Base-by-base conservation (phyloP, 305 asterid genomes). In the Stenogyne calaminthoides region DNA sequence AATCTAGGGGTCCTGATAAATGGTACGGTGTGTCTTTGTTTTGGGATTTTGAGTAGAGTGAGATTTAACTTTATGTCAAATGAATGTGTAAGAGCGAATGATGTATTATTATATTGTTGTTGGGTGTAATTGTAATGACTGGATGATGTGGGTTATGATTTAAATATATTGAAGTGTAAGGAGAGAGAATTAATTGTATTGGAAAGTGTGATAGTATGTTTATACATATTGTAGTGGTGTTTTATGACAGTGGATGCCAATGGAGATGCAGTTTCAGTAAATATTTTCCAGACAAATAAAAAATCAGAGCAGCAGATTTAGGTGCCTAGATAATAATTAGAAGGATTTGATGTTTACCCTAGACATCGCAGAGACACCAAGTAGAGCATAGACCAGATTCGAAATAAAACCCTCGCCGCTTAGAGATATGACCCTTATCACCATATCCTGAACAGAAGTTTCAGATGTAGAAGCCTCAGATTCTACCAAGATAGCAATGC, bases 291-390 rank as follows among this genome's bases (percentile, higher is more conserved):
- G 29, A 61, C 25, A 61, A 57, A 75, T 69, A 47, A 36, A 65
- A 56, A 54, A 76, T 58, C 64, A 56, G 37, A 19, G 22, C 55
- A 49, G 74, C 60, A 72, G 58, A 69, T 62, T 71, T 40, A 49
- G 40, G 65, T 36, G 51, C 54, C 55, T 5, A 22, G 27, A 55
- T 57, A 64, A 71, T 39, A 63, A 73, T 66, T 77, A 22, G 22
- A 74, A 80, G 80, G 79, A 67, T 79, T 77, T 78, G 27, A 59
- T 59, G 55, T 52, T 84, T 88, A 92, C 98, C 96, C 97, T 85
- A 74, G 98, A 90, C 96, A 90, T 83, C 77, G 98, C 98, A 66
- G 97, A 88, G 75, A 90, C 89, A 70, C 98, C 97, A 77, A 92
- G 98, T 65, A 92, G 91, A 77, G 98, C 91, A 80, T 90, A 90